phyloP scores from a whole-genome alignment of 768 basidiomycete genomes.

The Lenzites betulinus region DNA sequence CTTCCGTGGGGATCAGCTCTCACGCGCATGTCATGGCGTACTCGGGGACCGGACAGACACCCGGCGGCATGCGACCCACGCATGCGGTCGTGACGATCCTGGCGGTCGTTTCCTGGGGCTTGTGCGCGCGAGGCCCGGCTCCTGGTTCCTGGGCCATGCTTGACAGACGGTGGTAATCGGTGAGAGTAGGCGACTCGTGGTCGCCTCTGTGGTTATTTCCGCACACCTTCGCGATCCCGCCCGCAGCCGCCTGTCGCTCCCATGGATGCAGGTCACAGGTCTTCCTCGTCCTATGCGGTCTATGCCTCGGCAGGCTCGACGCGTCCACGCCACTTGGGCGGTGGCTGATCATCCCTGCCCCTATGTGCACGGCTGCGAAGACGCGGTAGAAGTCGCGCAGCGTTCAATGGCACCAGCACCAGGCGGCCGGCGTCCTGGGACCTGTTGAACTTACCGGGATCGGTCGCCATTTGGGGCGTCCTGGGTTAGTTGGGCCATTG shows the following conservation, averaged over 20 bases:
- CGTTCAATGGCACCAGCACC: background rate
- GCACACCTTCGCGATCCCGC: background rate
- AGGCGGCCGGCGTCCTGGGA: background rate
- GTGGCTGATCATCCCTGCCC: background rate
- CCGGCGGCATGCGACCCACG: background rate
- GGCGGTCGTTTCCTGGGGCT: background rate
- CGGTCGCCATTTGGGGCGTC: background rate
- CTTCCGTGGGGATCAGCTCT: background rate
- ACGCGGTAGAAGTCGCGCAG: background rate
- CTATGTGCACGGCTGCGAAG: background rate
- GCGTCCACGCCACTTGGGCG: background rate
- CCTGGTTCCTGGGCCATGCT: background rate
- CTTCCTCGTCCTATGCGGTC: background rate
- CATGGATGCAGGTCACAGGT: background rate
- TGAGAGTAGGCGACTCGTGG: background rate
- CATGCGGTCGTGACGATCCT: background rate
- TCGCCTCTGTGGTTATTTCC: background rate
- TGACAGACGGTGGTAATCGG: background rate
- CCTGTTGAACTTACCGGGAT: background rate
- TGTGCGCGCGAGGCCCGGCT: background rate
- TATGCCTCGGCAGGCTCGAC: background rate
- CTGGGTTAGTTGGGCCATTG: background rate
- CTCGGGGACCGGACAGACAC: background rate
- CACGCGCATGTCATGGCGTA: background rate
- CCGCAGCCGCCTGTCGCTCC: background rate